Evolutionary conservation across 1,139 yeast genomes (phyloP).

Genomic region (Kodamaea plutei): DNA sequence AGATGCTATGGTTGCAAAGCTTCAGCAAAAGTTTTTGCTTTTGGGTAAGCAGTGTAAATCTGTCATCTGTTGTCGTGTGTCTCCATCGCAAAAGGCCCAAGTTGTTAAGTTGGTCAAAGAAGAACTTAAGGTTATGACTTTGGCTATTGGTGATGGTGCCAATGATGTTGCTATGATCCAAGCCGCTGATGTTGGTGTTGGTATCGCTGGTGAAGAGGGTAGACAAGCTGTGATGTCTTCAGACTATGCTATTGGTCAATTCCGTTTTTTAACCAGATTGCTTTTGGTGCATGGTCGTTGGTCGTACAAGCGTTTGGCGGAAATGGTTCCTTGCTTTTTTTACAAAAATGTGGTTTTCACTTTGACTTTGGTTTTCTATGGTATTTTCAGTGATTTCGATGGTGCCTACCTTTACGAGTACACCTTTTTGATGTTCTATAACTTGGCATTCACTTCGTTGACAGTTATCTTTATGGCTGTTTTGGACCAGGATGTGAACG

Average conservation of each 20-base stretch:
- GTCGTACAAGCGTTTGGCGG: conserved; percentile 60
- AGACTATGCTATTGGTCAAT: conserved; percentile 64
- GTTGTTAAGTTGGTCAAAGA: conserved; percentile 53
- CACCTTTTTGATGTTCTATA: conserved; percentile 60
- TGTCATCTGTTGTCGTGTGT: conserved; percentile 61
- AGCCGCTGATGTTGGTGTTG: conserved; percentile 62
- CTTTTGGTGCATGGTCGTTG: conserved; percentile 61
- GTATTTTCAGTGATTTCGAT: conserved; percentile 54
- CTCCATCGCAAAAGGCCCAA: conserved; percentile 61
- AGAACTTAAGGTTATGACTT: conserved; percentile 53
- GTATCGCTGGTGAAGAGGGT: conserved; percentile 69
- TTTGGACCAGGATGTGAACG: conserved; percentile 60
- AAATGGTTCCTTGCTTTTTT: conserved; percentile 63
- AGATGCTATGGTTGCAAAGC: conserved; percentile 12
- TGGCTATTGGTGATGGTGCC: conserved; percentile 67
- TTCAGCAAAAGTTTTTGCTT: conserved; percentile 42
- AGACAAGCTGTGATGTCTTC: conserved; percentile 67
- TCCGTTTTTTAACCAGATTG: conserved; percentile 51
- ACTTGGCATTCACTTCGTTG: conserved; percentile 60
- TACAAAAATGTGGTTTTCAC: conserved; percentile 61
- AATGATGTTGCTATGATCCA: conserved; percentile 70
- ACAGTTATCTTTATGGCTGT: conserved; percentile 58
- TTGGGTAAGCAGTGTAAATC: conserved; percentile 58
- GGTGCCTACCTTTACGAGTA: conserved; percentile 61
- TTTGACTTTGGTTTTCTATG: conserved; percentile 59